These are phyloP conservation scores for Tulasnella sp. DNA, from an alignment of 768 basidiomycete genomes.

Conservation along the genomic window DNA sequence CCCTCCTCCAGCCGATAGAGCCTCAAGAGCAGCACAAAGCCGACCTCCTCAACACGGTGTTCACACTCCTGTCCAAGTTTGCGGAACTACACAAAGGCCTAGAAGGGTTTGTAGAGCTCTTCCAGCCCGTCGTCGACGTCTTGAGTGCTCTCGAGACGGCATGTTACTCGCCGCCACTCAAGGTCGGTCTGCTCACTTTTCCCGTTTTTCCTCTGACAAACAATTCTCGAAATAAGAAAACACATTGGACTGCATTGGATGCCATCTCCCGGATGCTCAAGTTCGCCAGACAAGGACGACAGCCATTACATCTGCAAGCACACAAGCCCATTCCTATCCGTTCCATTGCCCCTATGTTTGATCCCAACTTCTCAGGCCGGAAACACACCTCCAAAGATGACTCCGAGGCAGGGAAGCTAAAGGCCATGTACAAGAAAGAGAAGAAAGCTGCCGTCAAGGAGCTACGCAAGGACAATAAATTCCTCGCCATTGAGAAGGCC, in stretches of 20 bases:
- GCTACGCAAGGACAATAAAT: conserved; percentile 86
- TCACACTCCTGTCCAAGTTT: conserved; percentile 53
- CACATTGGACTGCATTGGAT: conserved; percentile 35
- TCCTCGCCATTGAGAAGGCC: conserved; percentile 80
- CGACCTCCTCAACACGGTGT: conserved; percentile 49
- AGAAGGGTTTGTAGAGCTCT: conserved; percentile 78
- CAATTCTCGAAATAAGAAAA: conserved; percentile 31
- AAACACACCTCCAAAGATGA: conserved; percentile 73
- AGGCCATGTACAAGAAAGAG: conserved; percentile 86
- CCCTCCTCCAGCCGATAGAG: conserved; percentile 29
- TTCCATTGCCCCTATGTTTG: conserved; percentile 89
- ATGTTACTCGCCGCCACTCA: conserved; percentile 38
- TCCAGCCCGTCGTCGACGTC: conserved; percentile 49
- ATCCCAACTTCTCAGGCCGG: conserved; percentile 56
- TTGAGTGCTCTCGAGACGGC: conserved; percentile 40
- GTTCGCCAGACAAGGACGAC: conserved; percentile 58
- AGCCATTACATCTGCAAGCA: conserved; percentile 71
- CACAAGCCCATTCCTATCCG: conserved; percentile 96
- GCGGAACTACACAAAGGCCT: conserved; percentile 66
- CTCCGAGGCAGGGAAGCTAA: conserved; percentile 74
- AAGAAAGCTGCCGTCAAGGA: conserved; percentile 93
- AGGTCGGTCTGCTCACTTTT: conserved; percentile 34
- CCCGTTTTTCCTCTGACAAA: background rate
- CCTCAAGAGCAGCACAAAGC: conserved; percentile 52
- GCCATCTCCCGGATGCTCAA: conserved; percentile 51